phyloP scores from a whole-genome alignment of 2,329 filamentous ascomycete genomes.

The Catunica adiposa region DNA sequence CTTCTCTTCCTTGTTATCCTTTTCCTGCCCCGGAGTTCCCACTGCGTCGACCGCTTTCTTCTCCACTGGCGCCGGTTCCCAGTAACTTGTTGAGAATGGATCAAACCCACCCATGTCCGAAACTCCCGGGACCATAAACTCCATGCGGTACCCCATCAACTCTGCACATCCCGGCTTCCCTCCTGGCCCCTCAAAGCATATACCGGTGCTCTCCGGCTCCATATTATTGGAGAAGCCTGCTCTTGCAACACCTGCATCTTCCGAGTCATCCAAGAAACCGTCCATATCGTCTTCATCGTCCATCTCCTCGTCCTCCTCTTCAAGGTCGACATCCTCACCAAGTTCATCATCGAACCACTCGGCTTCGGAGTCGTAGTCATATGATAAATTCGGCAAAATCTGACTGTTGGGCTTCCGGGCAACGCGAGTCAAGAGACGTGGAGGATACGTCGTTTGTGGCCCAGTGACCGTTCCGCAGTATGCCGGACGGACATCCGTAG shows the following conservation, averaged over 20 bases:
- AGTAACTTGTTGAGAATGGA: constrained; percentile 71
- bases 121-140: constrained; percentile 52
- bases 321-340: constrained; percentile 53
- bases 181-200: constrained; percentile 61
- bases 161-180: constrained; percentile 32
- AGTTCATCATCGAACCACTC: constrained; percentile 64
- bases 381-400: constrained; percentile 46
- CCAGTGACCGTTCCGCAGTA: constrained; percentile 61
- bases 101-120: constrained; percentile 47
- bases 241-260: constrained; percentile 43
- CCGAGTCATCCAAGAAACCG: constrained; percentile 76
- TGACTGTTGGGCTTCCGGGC: constrained; percentile 37
- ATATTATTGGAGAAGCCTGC: constrained; percentile 48
- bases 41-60: constrained; percentile 16
- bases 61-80: constrained; percentile 34
- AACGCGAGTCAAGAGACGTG: constrained; percentile 31
- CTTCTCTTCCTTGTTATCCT: constrained; percentile 14
- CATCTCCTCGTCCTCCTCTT: constrained; percentile 50
- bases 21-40: constrained; percentile 13
- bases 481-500: constrained; percentile 48
- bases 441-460: constrained; percentile 29
- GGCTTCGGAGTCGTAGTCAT: constrained; percentile 73
- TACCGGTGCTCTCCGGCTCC: constrained; percentile 59
- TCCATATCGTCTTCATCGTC: constrained; percentile 76
- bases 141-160: constrained; percentile 49